These are phyloP conservation scores for Bipolaris oryzae DNA, from an alignment of 2,329 filamentous ascomycete species.

Conservation along the genomic window DNA sequence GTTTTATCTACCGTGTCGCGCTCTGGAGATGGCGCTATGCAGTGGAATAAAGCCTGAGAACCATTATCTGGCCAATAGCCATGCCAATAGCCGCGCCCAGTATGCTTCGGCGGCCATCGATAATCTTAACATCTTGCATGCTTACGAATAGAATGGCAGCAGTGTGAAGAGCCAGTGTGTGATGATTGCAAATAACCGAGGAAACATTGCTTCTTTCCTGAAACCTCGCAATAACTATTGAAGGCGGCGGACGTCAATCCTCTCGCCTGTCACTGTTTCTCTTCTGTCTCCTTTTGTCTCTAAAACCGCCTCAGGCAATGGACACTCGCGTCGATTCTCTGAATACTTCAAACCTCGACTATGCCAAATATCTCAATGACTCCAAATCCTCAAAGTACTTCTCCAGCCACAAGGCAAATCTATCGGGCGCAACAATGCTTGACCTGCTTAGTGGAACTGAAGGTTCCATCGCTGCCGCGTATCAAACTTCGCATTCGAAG, in stretches of 20 bases:
- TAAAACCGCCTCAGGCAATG: constrained; percentile 17
- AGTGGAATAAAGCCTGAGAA: constrained; percentile 1
- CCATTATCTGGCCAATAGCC: constrained; percentile 8
- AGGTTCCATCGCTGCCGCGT: constrained; percentile 22
- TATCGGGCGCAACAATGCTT: constrained; percentile 33
- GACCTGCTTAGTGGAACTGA: constrained; percentile 23
- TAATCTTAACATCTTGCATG: constrained; percentile 8
- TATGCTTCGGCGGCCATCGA: constrained; percentile 8
- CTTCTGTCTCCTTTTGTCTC: neutral
- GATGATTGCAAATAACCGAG: constrained; percentile 1
- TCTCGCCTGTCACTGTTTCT: constrained; percentile 5
- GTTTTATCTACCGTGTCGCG: constrained; percentile 15
- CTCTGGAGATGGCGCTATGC: constrained; percentile 10
- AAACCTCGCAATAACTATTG: constrained; percentile 8
- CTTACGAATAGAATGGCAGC: constrained; percentile 10
- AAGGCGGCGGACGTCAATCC: neutral
- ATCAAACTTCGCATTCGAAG: constrained; percentile 7
- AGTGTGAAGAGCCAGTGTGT: constrained; percentile 26
- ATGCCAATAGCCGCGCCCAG: neutral
- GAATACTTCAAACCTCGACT: constrained; percentile 8
- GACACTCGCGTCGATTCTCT: constrained; percentile 19
- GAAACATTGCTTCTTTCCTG: constrained; percentile 17
- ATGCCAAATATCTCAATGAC: constrained; percentile 17
- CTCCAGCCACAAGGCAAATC: constrained; percentile 21
- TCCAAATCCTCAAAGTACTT: constrained; percentile 2